Percentiles rank a stretch among this genome's conserved stretches.
These are phyloP conservation scores for Emmonsiellopsis sp. DNA, from an alignment of 2,329 filamentous ascomycete genomes.

Conservation along the genomic window DNA sequence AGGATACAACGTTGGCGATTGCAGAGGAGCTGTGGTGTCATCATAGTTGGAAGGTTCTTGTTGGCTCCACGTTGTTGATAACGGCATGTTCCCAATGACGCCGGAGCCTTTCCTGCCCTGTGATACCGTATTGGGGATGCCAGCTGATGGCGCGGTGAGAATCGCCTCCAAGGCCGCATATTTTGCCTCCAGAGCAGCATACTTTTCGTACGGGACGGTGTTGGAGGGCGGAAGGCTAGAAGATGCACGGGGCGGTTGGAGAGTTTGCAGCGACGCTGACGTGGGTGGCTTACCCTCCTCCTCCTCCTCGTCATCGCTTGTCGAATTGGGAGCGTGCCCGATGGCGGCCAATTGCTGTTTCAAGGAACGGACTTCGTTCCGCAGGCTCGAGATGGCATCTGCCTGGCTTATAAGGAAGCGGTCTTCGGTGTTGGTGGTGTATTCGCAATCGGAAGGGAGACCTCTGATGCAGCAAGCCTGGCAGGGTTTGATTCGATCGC, in stretches of 20 bases:
- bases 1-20: too few relatives aligned
- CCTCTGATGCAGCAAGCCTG: conserved; percentile 23
- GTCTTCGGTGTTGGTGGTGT: conserved; percentile 21
- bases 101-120: conserved; percentile 1
- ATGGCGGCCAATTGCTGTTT: conserved; percentile 85
- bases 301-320: neutral
- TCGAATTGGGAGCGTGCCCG: neutral
- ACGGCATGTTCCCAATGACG: neutral
- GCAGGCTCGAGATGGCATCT: conserved; percentile 19
- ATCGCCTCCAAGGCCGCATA: neutral
- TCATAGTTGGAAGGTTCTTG: neutral
- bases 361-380: conserved; percentile 16
- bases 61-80: neutral
- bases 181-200: neutral
- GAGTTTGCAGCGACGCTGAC: neutral
- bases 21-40: neutral
- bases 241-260: neutral
- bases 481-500: conserved; percentile 24
- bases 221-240: neutral
- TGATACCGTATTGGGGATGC: conserved; percentile 3
- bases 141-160: conserved; percentile 3
- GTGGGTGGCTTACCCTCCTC: too few relatives aligned
- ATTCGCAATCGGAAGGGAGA: conserved; percentile 23
- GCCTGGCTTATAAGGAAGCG: conserved; percentile 23
- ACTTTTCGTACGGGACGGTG: neutral